A percentile compares a stretch with the other conserved stretches of the same genome.
Evolutionary conservation across 2,329 filamentous ascomycete species (phyloP).

Genomic region (Sporothrix curviconia): DNA sequence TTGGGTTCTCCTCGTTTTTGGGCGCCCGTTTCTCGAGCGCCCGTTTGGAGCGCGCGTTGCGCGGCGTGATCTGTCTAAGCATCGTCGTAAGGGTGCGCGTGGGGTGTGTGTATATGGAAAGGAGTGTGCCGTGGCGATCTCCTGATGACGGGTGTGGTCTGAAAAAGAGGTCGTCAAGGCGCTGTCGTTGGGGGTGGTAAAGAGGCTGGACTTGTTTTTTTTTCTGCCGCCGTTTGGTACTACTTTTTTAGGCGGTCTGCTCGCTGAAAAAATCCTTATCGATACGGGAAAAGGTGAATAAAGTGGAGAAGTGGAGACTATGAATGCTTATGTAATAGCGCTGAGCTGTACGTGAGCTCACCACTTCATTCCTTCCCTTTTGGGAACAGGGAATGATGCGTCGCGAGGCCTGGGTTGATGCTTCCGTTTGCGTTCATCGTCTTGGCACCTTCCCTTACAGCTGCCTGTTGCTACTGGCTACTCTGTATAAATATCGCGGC

Average conservation of each 20-base stretch:
- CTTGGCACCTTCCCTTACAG: too few relatives aligned
- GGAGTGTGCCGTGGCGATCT: neutral
- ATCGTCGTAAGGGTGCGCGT: constrained; percentile 3
- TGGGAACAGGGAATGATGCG: too few relatives aligned
- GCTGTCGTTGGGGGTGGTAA: neutral
- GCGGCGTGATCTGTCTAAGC: constrained; percentile 40
- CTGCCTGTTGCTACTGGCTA: too few relatives aligned
- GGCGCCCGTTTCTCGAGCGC: constrained; percentile 89
- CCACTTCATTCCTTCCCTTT: too few relatives aligned
- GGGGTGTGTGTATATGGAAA: neutral
- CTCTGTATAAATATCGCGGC: too few relatives aligned
- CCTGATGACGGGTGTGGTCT: neutral
- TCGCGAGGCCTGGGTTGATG: too few relatives aligned
- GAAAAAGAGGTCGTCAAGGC: neutral
- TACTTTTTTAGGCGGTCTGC: constrained; percentile 9
- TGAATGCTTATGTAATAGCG: too few relatives aligned
- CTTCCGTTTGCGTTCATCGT: too few relatives aligned
- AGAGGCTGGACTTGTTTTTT: neutral
- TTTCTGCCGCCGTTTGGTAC: constrained; percentile 8
- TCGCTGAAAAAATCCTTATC: constrained; percentile 1
- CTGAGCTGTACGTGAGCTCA: too few relatives aligned
- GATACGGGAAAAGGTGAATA: constrained; percentile 5
- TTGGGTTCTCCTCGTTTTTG: constrained; percentile 85
- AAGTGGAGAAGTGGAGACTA: too few relatives aligned
- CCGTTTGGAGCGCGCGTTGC: constrained; percentile 82